Evolutionary conservation across 441 rosid genomes (phyloP), one percentile per base, ranked within the genome.

Genomic region (Manihot esculenta): DNA sequence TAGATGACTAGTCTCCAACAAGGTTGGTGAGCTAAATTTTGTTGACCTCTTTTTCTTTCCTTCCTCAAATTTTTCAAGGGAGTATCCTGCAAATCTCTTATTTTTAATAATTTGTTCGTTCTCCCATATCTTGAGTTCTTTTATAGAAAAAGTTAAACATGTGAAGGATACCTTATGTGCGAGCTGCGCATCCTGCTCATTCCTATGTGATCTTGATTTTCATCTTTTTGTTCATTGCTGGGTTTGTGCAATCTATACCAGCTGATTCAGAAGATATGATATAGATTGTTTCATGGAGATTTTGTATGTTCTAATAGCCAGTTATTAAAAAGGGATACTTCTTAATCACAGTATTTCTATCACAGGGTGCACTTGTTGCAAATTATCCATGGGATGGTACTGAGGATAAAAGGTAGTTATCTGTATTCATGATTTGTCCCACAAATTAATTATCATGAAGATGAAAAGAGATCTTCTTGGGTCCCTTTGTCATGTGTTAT

Each of bases 361-460:
- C 65, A 61, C 88, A 94, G 99, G 99, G 99, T 74, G 98, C 99
- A 24, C 90, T 94, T 58, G 98, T 94, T 55, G 99, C 98, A 78
- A 94, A 94, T 81, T 89, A 90, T 83, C 99, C 99, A 33, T 94
- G 99, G 99, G 99, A 94, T 84, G 98, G 96, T 62, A 90, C 94
- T 3, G 80, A 70, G 77, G 90, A 94, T 78, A 83, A 68, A 81
- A 82, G 96, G 99, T 94, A 81, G 63, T 71, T 56, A 42, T 50
- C 42, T 48, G 27, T 26, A 18, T 9, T 47, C 15, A 20, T 47
- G 47, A 24, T 49, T 45, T 27, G 47, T 33, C 72, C 59, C 45
- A n/a, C n/a, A n/a, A n/a, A n/a, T n/a, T n/a, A n/a, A n/a, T n/a
- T 14, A 58, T 13, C 13, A n/a, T 11, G 45, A 35, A 10, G 48